Evolutionary conservation across 306 rosid species (phyloP).

Genomic region (Sphenostylis stenocarpa): DNA sequence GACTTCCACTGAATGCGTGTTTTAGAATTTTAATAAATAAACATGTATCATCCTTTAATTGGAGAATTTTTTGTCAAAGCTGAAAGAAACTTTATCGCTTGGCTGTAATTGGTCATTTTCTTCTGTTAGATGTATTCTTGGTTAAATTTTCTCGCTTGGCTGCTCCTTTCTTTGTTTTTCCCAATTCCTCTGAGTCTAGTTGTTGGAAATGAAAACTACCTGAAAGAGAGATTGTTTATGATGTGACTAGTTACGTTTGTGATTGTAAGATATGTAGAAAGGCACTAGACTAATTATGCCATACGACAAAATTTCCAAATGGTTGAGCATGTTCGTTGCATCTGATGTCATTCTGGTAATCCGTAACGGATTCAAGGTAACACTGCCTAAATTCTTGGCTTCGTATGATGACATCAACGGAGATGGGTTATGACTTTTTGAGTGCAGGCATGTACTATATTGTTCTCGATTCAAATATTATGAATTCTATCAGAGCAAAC

Average conservation of each 20-base stretch:
- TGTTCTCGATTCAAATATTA: constrained; percentile 17
- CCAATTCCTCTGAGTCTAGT: background rate
- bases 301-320: constrained; percentile 18
- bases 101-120: too few relatives aligned
- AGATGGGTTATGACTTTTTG: constrained; percentile 14
- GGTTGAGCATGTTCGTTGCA: constrained; percentile 3
- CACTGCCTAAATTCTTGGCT: background rate
- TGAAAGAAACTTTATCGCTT: background rate
- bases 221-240: background rate
- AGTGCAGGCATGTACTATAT: background rate
- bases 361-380: background rate
- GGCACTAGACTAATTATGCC: constrained; percentile 8
- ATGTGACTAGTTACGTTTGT: background rate
- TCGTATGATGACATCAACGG: background rate
- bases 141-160: background rate
- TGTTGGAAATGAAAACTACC: background rate
- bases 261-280: background rate
- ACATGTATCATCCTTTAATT: background rate
- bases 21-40: background rate
- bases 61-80: background rate
- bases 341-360: constrained; percentile 8
- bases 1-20: background rate
- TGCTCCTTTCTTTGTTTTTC: background rate
- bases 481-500: constrained; percentile 9
- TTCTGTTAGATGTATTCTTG: constrained; percentile 7